Percentiles rank a stretch among this genome's conserved stretches.
These are phyloP conservation scores for Suillus brevipes DNA, from an alignment of 768 basidiomycete genomes.

Conservation along the genomic window DNA sequence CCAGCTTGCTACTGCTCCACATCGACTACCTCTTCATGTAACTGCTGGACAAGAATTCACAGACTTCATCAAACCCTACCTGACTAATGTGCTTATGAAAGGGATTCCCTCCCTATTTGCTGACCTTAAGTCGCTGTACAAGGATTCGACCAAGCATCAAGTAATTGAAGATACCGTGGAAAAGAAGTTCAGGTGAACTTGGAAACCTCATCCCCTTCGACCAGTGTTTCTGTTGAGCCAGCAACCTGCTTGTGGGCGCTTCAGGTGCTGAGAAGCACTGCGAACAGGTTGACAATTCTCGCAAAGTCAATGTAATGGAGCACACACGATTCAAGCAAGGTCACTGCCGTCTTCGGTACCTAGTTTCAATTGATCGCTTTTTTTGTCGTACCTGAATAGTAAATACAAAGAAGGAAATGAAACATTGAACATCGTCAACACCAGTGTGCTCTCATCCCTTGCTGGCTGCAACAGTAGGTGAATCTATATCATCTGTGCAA, in stretches of 20 bases:
- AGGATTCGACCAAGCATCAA: conserved; percentile 59
- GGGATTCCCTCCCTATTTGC: conserved; percentile 93
- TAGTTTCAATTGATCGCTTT: no score
- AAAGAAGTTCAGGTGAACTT: conserved; percentile 39
- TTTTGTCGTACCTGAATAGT: no score
- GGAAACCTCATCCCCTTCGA: conserved; percentile 25
- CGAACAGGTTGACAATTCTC: no score
- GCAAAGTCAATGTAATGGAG: no score
- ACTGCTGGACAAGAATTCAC: conserved; percentile 71
- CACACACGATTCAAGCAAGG: no score
- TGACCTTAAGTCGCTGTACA: conserved; percentile 86
- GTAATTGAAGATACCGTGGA: conserved; percentile 72
- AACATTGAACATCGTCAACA: no score
- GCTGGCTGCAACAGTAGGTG: no score
- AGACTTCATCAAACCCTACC: conserved; percentile 61
- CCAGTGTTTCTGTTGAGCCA: conserved; percentile 44
- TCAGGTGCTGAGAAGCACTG: no score
- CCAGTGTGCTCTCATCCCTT: no score
- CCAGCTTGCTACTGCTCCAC: conserved; percentile 70
- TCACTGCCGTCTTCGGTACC: no score
- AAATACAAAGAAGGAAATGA: no score
- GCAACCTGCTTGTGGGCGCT: conserved; percentile 91
- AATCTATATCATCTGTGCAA: no score
- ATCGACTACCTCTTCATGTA: conserved; percentile 70
- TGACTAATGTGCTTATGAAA: conserved; percentile 68